Evolutionary conservation across 495 filamentous ascomycete genomes (phyloP).

Genomic region (Tricharina praecox): DNA sequence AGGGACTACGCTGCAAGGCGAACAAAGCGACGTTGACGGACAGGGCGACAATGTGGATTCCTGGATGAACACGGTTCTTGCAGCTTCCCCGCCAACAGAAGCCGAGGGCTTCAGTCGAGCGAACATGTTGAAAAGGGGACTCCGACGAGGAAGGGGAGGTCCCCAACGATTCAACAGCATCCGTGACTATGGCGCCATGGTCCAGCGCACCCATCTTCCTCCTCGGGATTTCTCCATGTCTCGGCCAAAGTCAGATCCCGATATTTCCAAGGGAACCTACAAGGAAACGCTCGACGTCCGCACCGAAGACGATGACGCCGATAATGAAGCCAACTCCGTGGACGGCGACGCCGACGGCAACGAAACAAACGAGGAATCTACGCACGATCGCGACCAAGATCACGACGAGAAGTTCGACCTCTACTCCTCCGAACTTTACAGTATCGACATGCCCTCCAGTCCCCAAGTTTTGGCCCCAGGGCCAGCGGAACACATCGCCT

Average conservation of each 20-base stretch:
- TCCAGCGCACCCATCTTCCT: neutral
- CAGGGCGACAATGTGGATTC: slow-evolving; percentile 42
- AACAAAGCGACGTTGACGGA: slow-evolving; percentile 30
- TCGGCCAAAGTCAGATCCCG: slow-evolving; percentile 43
- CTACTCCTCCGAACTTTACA: neutral
- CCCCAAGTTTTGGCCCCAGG: too few relatives aligned
- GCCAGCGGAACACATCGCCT: neutral
- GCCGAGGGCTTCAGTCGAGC: slow-evolving; percentile 7
- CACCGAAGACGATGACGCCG: slow-evolving; percentile 46
- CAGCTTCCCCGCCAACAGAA: slow-evolving; percentile 16
- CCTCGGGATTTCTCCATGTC: slow-evolving; percentile 14
- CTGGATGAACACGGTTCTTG: slow-evolving; percentile 49
- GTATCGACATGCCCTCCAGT: too few relatives aligned
- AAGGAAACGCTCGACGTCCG: neutral
- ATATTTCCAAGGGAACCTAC: slow-evolving; percentile 28
- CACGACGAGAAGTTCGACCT: neutral
- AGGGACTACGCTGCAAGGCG: slow-evolving; percentile 28
- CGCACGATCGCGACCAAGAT: neutral
- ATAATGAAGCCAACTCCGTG: slow-evolving; percentile 67
- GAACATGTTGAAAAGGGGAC: too few relatives aligned
- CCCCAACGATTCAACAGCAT: neutral
- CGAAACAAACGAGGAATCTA: slow-evolving; percentile 26
- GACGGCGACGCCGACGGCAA: slow-evolving; percentile 58
- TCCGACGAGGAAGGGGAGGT: neutral
- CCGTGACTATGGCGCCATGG: neutral